These are phyloP conservation scores for Lathyrus sativus DNA, from an alignment of 306 rosid genomes.

Conservation along the genomic window DNA sequence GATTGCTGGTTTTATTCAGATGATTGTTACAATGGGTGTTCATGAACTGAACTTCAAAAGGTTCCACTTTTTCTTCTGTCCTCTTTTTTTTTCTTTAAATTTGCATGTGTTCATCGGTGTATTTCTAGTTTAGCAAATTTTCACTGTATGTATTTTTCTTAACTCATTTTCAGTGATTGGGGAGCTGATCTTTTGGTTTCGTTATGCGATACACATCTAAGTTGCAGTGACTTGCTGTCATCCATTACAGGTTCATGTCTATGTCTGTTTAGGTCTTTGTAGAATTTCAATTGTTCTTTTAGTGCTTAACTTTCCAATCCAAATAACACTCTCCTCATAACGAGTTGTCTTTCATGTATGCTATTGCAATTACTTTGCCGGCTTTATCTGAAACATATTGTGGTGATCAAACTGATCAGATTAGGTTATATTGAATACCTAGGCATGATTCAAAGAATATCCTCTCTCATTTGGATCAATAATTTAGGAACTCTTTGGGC, in stretches of 20 bases:
- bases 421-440: constrained; percentile 18
- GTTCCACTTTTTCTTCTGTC: constrained; percentile 42
- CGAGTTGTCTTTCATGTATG: constrained; percentile 10
- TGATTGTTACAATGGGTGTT: constrained; percentile 49
- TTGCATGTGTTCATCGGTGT: constrained; percentile 25
- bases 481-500: constrained; percentile 12
- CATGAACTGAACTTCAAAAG: constrained; percentile 55
- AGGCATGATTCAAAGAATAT: background rate
- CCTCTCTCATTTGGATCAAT: constrained; percentile 25
- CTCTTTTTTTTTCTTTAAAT: constrained; percentile 23
- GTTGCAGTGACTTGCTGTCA: constrained; percentile 75
- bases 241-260: constrained; percentile 75
- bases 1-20: constrained; percentile 52
- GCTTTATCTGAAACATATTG: constrained; percentile 18
- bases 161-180: constrained; percentile 67
- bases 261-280: constrained; percentile 4
- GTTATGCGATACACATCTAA: constrained; percentile 63
- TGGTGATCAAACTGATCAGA: constrained; percentile 23
- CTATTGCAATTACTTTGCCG: constrained; percentile 9
- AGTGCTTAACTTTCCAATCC: constrained; percentile 19
- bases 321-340: background rate
- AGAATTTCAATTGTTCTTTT: constrained; percentile 20
- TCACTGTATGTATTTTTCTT: constrained; percentile 25
- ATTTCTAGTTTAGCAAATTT: constrained; percentile 29
- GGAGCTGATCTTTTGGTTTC: constrained; percentile 71